phyloP scores from a whole-genome alignment of 1,139 yeast species.

The Starmera stellimalicola region DNA sequence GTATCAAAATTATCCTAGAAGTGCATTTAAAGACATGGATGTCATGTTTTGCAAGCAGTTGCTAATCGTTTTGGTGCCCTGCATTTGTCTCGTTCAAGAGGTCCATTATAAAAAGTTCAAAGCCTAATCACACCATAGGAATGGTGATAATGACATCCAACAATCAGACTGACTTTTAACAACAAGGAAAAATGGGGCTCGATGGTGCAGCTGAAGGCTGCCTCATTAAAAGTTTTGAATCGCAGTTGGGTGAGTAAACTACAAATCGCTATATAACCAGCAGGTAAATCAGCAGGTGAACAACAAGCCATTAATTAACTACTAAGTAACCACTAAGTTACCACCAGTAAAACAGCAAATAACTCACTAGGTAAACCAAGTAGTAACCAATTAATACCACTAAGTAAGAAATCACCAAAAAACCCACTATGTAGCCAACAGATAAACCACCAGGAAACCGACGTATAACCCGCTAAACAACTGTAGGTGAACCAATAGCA shows the following conservation, averaged over 20 bases:
- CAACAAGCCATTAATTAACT: too few species aligned
- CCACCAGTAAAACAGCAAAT: too few species aligned
- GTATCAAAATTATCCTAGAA: slow-evolving; percentile 22
- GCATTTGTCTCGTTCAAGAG: slow-evolving; percentile 83
- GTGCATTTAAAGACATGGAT: slow-evolving; percentile 91
- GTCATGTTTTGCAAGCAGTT: slow-evolving; percentile 78
- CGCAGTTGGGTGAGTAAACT: slow-evolving; percentile 69
- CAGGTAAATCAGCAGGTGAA: too few species aligned
- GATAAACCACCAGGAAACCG: too few species aligned
- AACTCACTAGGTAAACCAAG: too few species aligned
- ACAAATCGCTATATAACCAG: too few species aligned
- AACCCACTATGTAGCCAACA: too few species aligned
- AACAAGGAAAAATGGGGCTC: slow-evolving; percentile 60
- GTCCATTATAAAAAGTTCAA: slow-evolving; percentile 47
- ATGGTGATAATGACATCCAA: slow-evolving; percentile 37
- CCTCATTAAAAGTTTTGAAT: slow-evolving; percentile 65
- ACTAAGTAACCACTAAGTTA: too few species aligned
- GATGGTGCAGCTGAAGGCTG: slow-evolving; percentile 57
- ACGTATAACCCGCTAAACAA: too few species aligned
- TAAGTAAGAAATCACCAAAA: too few species aligned
- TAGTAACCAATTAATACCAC: too few species aligned
- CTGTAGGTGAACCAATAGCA: too few species aligned
- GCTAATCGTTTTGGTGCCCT: slow-evolving; percentile 91
- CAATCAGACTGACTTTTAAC: slow-evolving; percentile 66
- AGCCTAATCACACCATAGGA: slow-evolving; percentile 23